Percentiles rank a stretch among this genome's conserved stretches.
Conservation (phyloP, 257 asterid genomes). For the Echium plantagineum region DNA sequence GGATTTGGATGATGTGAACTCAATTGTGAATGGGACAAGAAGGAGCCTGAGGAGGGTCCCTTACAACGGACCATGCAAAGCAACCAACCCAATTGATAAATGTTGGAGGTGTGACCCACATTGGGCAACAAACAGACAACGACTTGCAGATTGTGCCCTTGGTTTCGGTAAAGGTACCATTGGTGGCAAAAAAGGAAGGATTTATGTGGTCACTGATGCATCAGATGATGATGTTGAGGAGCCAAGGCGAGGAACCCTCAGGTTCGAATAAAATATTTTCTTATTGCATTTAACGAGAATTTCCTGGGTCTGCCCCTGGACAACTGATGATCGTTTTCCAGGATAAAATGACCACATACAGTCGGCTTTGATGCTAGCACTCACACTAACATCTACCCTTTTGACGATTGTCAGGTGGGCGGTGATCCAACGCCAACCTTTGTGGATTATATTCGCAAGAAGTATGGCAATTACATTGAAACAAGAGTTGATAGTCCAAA, state of each 20-base stretch:
- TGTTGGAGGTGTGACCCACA: conserved; percentile 46
- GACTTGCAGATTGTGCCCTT: conserved; percentile 31
- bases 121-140: conserved; percentile 33
- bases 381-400: background rate
- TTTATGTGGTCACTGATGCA: conserved; percentile 36
- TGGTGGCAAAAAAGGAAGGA: conserved; percentile 50
- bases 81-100: conserved; percentile 56
- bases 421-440: conserved; percentile 37
- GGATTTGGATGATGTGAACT: background rate
- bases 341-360: no score
- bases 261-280: no score
- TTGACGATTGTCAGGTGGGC: conserved; percentile 21
- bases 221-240: conserved; percentile 37
- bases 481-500: conserved; percentile 43
- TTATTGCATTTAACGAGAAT: no score
- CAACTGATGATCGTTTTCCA: no score
- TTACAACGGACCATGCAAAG: conserved; percentile 23
- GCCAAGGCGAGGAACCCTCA: conserved; percentile 44
- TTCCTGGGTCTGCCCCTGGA: no score
- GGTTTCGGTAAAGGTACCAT: conserved; percentile 45
- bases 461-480: conserved; percentile 31
- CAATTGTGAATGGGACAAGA: background rate
- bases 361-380: no score
- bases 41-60: background rate
- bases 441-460: conserved; percentile 38